A percentile compares a stretch with the other conserved stretches of the same genome.
Evolutionary conservation across 768 basidiomycete genomes (phyloP).

Genomic region (Naganishia antarctica): DNA sequence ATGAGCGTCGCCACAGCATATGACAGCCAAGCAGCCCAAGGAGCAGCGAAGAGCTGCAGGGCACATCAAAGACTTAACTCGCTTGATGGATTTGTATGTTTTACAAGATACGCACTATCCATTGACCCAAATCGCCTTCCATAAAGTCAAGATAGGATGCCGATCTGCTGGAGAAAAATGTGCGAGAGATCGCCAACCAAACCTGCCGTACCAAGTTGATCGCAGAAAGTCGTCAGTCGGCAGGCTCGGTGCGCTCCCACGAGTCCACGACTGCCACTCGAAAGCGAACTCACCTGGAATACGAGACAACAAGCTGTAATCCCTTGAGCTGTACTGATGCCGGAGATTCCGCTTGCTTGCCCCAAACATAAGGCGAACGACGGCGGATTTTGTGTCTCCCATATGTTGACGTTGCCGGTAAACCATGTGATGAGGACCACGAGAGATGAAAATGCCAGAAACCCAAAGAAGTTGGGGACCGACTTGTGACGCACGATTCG

Average conservation of each 20-base stretch:
- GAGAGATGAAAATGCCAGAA: neutral
- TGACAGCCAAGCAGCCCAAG: neutral
- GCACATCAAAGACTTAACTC: too few relatives aligned
- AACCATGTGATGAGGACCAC: neutral
- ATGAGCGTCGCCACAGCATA: neutral
- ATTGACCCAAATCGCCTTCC: constrained; percentile 2
- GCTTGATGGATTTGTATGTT: neutral
- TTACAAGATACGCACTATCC: constrained; percentile 3
- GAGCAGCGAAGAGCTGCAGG: constrained; percentile 1
- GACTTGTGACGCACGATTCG: constrained; percentile 8
- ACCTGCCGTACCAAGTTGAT: neutral
- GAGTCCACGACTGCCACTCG: neutral
- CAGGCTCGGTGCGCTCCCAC: too few relatives aligned
- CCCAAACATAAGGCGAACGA: constrained; percentile 1
- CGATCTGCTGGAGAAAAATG: constrained; percentile 9
- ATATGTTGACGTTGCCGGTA: constrained; percentile 11
- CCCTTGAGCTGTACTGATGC: neutral
- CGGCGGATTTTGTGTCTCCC: constrained; percentile 11
- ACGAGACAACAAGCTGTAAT: neutral
- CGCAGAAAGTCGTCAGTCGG: neutral
- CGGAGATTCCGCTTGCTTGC: constrained; percentile 9
- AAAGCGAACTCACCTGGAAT: constrained; percentile 5
- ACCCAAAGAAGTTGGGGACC: constrained; percentile 13
- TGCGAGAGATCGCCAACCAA: constrained; percentile 1
- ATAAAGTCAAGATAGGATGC: constrained; percentile 8